A percentile compares a stretch with the other conserved stretches of the same genome.
Evolutionary conservation across 768 basidiomycete genomes (phyloP).

Genomic region (Termitomyces sp.): DNA sequence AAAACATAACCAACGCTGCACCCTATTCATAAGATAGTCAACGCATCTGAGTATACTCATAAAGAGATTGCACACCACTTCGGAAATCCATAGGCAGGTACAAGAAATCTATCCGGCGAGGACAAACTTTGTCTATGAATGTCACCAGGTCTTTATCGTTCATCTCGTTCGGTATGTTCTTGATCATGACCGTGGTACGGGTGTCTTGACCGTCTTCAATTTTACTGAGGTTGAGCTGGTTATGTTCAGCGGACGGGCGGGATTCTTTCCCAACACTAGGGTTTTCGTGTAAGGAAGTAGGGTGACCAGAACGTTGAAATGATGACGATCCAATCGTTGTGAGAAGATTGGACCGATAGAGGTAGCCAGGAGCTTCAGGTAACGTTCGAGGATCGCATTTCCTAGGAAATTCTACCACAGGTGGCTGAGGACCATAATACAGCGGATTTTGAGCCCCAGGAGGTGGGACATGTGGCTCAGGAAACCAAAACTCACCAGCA

Average conservation of each 20-base stretch:
- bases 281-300: neutral
- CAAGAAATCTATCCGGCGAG: slow-evolving; percentile 78
- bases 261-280: slow-evolving; percentile 3
- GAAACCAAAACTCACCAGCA: slow-evolving; percentile 10
- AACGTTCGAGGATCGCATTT: neutral
- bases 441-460: neutral
- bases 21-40: slow-evolving; percentile 30
- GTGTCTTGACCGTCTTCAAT: slow-evolving; percentile 79
- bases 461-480: no score
- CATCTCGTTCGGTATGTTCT: slow-evolving; percentile 94
- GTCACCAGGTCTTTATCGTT: slow-evolving; percentile 63
- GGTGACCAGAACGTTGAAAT: neutral
- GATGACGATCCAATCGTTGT: neutral
- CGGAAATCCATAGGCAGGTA: slow-evolving; percentile 85
- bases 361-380: slow-evolving; percentile 3
- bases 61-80: slow-evolving; percentile 46
- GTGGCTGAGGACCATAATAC: slow-evolving; percentile 10
- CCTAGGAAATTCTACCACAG: neutral
- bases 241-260: slow-evolving; percentile 23
- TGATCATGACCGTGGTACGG: slow-evolving; percentile 83
- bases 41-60: neutral
- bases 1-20: slow-evolving; percentile 83
- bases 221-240: slow-evolving; percentile 54
- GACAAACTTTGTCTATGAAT: slow-evolving; percentile 68
- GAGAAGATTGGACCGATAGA: neutral